A percentile compares a stretch with the other conserved stretches of the same genome.
phyloP scores from a whole-genome alignment of 768 basidiomycete species.

The Russula foetens region DNA sequence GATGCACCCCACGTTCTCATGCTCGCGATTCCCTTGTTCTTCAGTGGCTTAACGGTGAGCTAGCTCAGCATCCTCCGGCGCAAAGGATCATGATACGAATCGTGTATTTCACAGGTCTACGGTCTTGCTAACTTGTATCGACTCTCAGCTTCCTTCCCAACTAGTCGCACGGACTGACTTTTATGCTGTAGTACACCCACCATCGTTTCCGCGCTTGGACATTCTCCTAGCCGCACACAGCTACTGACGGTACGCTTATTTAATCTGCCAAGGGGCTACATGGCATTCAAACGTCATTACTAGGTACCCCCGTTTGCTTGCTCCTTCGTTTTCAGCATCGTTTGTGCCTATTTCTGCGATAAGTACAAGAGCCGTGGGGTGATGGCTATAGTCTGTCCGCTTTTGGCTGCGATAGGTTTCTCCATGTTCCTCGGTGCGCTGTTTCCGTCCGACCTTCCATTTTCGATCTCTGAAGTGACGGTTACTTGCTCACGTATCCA shows the following conservation, averaged over 20 bases:
- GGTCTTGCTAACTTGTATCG: slow-evolving; percentile 26
- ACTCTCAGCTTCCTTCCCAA: neutral
- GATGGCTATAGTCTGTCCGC: slow-evolving; percentile 9
- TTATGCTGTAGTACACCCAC: slow-evolving; percentile 22
- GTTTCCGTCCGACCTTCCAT: neutral
- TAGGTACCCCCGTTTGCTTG: slow-evolving; percentile 29
- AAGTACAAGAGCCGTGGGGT: slow-evolving; percentile 16
- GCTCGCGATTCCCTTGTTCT: slow-evolving; percentile 42
- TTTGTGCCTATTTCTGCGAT: slow-evolving; percentile 17
- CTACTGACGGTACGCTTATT: slow-evolving; percentile 22
- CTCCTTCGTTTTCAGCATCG: slow-evolving; percentile 22
- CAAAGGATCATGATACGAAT: neutral
- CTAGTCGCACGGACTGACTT: neutral
- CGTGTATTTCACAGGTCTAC: slow-evolving; percentile 13
- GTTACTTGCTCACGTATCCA: neutral
- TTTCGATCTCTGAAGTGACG: neutral
- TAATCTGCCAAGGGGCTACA: neutral
- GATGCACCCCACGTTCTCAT: slow-evolving; percentile 47
- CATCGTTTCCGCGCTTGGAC: slow-evolving; percentile 26
- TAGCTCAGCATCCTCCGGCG: neutral
- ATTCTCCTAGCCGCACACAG: slow-evolving; percentile 24
- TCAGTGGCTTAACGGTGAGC: slow-evolving; percentile 44
- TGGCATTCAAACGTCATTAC: neutral
- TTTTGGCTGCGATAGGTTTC: slow-evolving; percentile 17
- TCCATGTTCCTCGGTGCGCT: slow-evolving; percentile 18